Conservation (phyloP, 192 early-diverging fungal species). For the Thamnidium elegans region DNA sequence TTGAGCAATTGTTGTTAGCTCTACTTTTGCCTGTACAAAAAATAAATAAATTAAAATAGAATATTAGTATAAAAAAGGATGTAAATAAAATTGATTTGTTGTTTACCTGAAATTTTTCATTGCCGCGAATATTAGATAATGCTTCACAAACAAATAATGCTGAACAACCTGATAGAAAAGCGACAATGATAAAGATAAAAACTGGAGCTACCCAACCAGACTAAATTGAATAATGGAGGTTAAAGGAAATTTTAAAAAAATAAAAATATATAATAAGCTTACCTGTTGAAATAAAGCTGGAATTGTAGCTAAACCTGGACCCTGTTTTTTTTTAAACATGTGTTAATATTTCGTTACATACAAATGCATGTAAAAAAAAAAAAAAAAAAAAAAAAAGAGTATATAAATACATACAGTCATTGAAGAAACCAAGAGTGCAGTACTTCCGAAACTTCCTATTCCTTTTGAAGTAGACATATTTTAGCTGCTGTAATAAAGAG, state of each 20-base stretch:
- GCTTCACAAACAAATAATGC: conserved; percentile 70
- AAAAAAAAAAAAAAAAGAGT: too few relatives aligned
- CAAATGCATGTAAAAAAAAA: background rate
- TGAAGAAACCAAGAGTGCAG: conserved; percentile 26
- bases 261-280: background rate
- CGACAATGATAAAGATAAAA: conserved; percentile 54
- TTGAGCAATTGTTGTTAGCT: conserved; percentile 67
- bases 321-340: conserved; percentile 7
- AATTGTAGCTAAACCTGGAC: conserved; percentile 37
- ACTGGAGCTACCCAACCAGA: conserved; percentile 39
- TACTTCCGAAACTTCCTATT: conserved; percentile 26
- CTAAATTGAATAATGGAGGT: conserved; percentile 20
- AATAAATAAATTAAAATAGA: background rate
- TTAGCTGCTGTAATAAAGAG: too few relatives aligned
- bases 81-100: background rate
- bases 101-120: conserved; percentile 63
- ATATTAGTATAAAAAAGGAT: background rate
- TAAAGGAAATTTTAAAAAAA: background rate
- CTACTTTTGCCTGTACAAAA: conserved; percentile 51
- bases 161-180: conserved; percentile 56
- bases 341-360: too few relatives aligned
- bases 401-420: conserved; percentile 28
- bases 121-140: conserved; percentile 66
- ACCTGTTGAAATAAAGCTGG: conserved; percentile 57
- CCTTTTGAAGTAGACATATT: conserved; percentile 11